A percentile compares a stretch with the other conserved stretches of the same genome.
phyloP scores from a whole-genome alignment of 495 filamentous ascomycete species.

The Cryomyces minteri region DNA sequence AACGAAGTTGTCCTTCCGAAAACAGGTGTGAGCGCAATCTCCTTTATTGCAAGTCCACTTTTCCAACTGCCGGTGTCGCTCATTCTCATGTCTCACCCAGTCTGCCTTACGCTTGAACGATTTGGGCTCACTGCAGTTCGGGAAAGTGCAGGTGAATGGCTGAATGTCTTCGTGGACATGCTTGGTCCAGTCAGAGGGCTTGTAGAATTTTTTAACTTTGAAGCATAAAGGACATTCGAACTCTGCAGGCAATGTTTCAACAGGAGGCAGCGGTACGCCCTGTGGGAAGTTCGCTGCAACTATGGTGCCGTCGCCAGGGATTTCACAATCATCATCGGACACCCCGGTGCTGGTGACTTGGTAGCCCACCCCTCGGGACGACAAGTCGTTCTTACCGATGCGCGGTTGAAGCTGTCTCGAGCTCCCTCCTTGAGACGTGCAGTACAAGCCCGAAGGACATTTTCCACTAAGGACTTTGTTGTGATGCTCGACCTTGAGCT shows the following conservation, averaged over 20 bases:
- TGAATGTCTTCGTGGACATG: slow-evolving; percentile 93
- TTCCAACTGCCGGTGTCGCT: slow-evolving; percentile 79
- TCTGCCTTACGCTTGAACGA: slow-evolving; percentile 96
- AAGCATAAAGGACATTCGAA: slow-evolving; percentile 92
- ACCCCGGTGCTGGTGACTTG: slow-evolving; percentile 24
- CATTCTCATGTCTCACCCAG: slow-evolving; percentile 93
- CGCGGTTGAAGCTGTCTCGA: slow-evolving; percentile 29
- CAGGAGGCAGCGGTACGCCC: slow-evolving; percentile 71
- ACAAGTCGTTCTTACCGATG: slow-evolving; percentile 17
- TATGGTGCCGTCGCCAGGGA: slow-evolving; percentile 45
- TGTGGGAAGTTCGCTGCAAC: slow-evolving; percentile 53
- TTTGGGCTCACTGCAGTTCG: slow-evolving; percentile 68
- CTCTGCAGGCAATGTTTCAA: slow-evolving; percentile 59
- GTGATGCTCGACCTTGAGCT: slow-evolving; percentile 48
- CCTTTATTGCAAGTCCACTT: slow-evolving; percentile 77
- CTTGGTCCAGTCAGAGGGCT: slow-evolving; percentile 97
- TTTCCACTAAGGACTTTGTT: slow-evolving; percentile 30
- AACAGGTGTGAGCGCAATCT: slow-evolving; percentile 74
- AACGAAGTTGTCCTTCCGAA: slow-evolving; percentile 86
- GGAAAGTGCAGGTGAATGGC: slow-evolving; percentile 89
- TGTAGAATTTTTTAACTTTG: slow-evolving; percentile 73
- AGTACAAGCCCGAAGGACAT: slow-evolving; percentile 41
- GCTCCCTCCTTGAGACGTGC: slow-evolving; percentile 44
- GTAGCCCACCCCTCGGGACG: slow-evolving; percentile 27
- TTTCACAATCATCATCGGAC: slow-evolving; percentile 42